These are phyloP conservation scores for Zasmidium citrigriseum DNA, from an alignment of 2,329 filamentous ascomycete genomes.

Conservation along the genomic window DNA sequence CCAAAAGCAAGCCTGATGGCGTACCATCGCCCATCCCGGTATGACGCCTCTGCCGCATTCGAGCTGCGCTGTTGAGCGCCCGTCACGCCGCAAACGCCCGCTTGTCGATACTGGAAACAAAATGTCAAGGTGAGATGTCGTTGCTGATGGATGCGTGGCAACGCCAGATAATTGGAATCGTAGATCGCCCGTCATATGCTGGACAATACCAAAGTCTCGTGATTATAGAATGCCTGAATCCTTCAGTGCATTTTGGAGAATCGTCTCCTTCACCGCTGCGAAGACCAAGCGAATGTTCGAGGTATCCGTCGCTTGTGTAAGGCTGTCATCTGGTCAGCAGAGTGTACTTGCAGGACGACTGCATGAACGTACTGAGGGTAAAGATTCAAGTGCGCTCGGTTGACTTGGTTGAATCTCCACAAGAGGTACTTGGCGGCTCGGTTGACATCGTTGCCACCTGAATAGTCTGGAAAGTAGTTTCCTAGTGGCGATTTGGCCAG, in stretches of 20 bases:
- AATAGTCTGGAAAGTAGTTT: slow-evolving; percentile 98
- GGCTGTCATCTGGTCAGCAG: slow-evolving; percentile 52
- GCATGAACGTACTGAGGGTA: slow-evolving; percentile 83
- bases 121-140: slow-evolving; percentile 13
- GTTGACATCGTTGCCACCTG: slow-evolving; percentile 95
- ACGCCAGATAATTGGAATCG: slow-evolving; percentile 8
- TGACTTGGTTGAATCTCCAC: slow-evolving; percentile 99
- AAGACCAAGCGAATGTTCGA: slow-evolving; percentile 98
- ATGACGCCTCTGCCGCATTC: slow-evolving; percentile 22
- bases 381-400: slow-evolving; percentile 89
- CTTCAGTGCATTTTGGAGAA: slow-evolving; percentile 95
- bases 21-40: slow-evolving; percentile 5
- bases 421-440: slow-evolving; percentile 96
- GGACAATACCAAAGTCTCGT: not conserved
- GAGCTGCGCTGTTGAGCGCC: slow-evolving; percentile 21
- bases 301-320: slow-evolving; percentile 98
- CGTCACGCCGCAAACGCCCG: slow-evolving; percentile 21
- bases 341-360: slow-evolving; percentile 10
- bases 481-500: slow-evolving; percentile 83
- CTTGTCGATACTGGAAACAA: slow-evolving; percentile 14
- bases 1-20: slow-evolving; percentile 8
- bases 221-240: slow-evolving; percentile 85
- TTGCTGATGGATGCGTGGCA: slow-evolving; percentile 9
- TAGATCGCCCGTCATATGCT: slow-evolving; percentile 19
- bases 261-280: slow-evolving; percentile 97